A percentile compares a stretch with the other conserved stretches of the same genome.
phyloP scores from a whole-genome alignment of 2,329 filamentous ascomycete species.

The Chaetomiaceae sp. region DNA sequence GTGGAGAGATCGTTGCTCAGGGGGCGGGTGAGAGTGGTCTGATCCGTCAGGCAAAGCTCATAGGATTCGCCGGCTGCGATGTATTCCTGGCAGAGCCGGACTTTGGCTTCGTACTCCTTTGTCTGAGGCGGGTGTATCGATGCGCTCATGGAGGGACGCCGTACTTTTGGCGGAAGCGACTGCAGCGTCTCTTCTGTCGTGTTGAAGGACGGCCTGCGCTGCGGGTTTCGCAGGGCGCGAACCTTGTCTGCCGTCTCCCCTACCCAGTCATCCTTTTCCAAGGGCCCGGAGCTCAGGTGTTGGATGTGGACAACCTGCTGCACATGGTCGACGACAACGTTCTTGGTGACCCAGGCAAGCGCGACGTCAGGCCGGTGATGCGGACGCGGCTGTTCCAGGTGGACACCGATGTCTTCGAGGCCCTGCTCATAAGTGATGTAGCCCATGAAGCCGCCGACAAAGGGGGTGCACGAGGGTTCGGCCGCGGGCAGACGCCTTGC shows the following conservation, averaged over 20 bases:
- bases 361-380: slow-evolving; percentile 62
- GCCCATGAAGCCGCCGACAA: slow-evolving; percentile 80
- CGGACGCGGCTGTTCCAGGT: slow-evolving; percentile 29
- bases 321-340: slow-evolving; percentile 71
- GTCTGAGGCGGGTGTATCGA: slow-evolving; percentile 39
- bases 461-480: slow-evolving; percentile 44
- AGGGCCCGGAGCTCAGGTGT: slow-evolving; percentile 45
- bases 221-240: slow-evolving; percentile 10
- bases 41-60: slow-evolving; percentile 76
- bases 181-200: neutral
- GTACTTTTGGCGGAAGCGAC: neutral
- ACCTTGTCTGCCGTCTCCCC: slow-evolving; percentile 32
- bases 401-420: slow-evolving; percentile 53
- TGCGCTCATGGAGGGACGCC: slow-evolving; percentile 18
- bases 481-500: slow-evolving; percentile 26
- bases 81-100: slow-evolving; percentile 63
- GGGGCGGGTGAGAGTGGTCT: slow-evolving; percentile 57
- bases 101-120: slow-evolving; percentile 58
- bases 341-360: slow-evolving; percentile 71
- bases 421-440: slow-evolving; percentile 84
- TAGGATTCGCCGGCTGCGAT: slow-evolving; percentile 78
- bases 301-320: slow-evolving; percentile 61
- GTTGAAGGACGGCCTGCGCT: slow-evolving; percentile 5
- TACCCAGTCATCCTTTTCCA: slow-evolving; percentile 40
- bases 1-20: slow-evolving; percentile 37